Evolutionary conservation across 257 asterid genomes (phyloP), one percentile per base, ranked within the genome.

Genomic region (Solanum appendiculatum): DNA sequence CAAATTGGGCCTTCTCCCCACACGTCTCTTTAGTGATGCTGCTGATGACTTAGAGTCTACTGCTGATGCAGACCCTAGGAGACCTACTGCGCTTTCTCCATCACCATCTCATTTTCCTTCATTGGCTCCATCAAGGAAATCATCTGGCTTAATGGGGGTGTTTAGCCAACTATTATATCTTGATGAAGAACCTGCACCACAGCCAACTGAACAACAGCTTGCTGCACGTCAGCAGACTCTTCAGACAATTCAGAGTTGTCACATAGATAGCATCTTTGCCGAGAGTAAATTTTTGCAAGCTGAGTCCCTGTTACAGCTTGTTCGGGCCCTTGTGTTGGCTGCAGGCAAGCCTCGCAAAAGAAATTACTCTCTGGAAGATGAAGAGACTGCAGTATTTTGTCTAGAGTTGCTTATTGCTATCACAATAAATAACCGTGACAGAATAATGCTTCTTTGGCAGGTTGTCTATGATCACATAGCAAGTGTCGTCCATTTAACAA

Each of bases 261-360:
- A 94, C 86, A 89, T 96, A 40, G 98, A 95, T 86, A 92, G 91
- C 89, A 93, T 96, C 82, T 96, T 96, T 86, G 94, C 98, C 12
- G 98, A 96, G 91, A 94, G 98, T 66, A 96, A 96, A 90, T 96
- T 96, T 89, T 92, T 96, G 84, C 98, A 91, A 89, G 97, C 98
- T 6, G 98, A 94, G 21, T 95, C 99, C 39, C 88, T 96, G 56
- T 90, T 92, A 8, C 94, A 95, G 91, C 99, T 96, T 78, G 98
- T 92, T 48, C 96, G 93, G 66, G 97, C 97, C 72, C 96, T 93
- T 84, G 92, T 96, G 60, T 86, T 87, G 88, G 94, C 98, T 86
- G 95, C 94, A 2, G 92, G 91, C 46, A 91, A 94, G 36, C 93
- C 96, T 85, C 86, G 73, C 39, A 95, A 93, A 89, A 94, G 94